Percentiles rank a stretch among this genome's conserved stretches.
phyloP scores from a whole-genome alignment of 31 red algal species.

The Porphyra umbilicalis region DNA sequence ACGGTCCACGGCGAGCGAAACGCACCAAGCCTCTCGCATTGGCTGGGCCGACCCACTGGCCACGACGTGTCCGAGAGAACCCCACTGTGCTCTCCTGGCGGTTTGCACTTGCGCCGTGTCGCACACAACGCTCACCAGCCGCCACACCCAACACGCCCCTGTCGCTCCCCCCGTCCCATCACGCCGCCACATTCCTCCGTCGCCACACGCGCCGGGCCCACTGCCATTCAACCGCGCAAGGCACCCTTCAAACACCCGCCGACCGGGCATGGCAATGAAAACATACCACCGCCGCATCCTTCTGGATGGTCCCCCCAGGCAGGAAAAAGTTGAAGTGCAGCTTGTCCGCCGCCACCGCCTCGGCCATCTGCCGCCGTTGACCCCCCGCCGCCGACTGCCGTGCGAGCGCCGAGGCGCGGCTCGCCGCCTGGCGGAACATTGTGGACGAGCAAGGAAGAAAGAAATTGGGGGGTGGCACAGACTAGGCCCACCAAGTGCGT shows the following conservation, averaged over 20 bases:
- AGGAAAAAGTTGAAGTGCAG: conserved; percentile 63
- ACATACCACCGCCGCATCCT: conserved; percentile 49
- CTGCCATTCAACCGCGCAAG: background rate
- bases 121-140: no score
- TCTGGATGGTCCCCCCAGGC: conserved; percentile 42
- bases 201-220: background rate
- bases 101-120: no score
- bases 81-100: no score
- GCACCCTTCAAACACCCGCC: background rate
- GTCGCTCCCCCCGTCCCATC: no score
- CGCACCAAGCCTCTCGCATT: no score
- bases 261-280: background rate
- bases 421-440: background rate
- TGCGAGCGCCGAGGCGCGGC: background rate
- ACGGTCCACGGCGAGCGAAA: no score
- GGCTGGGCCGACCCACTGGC: no score
- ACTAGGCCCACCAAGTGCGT: background rate
- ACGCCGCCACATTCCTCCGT: background rate
- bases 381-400: background rate
- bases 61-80: no score
- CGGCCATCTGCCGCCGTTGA: background rate
- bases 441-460: background rate
- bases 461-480: background rate
- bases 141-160: no score
- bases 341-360: conserved; percentile 25